These are phyloP conservation scores for Astragalus glycyphyllos DNA, from an alignment of 306 rosid genomes.

Conservation along the genomic window DNA sequence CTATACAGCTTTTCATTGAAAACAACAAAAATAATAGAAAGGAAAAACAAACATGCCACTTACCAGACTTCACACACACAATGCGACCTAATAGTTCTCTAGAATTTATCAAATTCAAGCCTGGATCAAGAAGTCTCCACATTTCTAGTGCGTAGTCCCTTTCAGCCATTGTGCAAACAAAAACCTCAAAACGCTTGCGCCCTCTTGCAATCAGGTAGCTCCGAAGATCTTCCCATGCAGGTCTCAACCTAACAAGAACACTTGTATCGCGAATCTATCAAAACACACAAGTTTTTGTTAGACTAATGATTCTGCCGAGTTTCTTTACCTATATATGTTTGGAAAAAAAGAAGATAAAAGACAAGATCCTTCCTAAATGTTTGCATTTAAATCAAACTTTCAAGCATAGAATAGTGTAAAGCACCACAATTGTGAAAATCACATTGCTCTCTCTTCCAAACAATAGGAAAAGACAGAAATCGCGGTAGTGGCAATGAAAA, in stretches of 20 bases:
- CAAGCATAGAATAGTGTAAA: background rate
- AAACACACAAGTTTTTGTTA: conserved; percentile 41
- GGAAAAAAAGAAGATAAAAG: conserved; percentile 14
- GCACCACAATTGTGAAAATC: conserved; percentile 13
- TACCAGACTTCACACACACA: conserved; percentile 97
- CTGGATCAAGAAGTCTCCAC: conserved; percentile 99
- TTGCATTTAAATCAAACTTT: conserved; percentile 32
- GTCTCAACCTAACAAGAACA: conserved; percentile 98
- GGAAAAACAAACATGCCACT: conserved; percentile 43
- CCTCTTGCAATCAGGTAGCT: conserved; percentile 97
- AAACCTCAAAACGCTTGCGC: conserved; percentile 99
- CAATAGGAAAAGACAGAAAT: conserved; percentile 26
- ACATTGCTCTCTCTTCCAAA: background rate
- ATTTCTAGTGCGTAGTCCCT: conserved; percentile 99
- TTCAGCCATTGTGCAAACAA: conserved; percentile 99
- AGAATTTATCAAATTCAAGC: conserved; percentile 88
- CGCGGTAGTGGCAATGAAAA: conserved; percentile 18
- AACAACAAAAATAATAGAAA: conserved; percentile 31
- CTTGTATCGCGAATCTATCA: conserved; percentile 96
- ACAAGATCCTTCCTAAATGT: conserved; percentile 8
- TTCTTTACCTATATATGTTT: conserved; percentile 6
- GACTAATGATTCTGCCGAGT: conserved; percentile 24
- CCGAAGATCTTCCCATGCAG: conserved; percentile 99
- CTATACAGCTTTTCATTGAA: conserved; percentile 25
- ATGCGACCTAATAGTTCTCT: conserved; percentile 86